phyloP scores from a whole-genome alignment of 2,329 filamentous ascomycete species.

The Claviceps quebecensis region DNA sequence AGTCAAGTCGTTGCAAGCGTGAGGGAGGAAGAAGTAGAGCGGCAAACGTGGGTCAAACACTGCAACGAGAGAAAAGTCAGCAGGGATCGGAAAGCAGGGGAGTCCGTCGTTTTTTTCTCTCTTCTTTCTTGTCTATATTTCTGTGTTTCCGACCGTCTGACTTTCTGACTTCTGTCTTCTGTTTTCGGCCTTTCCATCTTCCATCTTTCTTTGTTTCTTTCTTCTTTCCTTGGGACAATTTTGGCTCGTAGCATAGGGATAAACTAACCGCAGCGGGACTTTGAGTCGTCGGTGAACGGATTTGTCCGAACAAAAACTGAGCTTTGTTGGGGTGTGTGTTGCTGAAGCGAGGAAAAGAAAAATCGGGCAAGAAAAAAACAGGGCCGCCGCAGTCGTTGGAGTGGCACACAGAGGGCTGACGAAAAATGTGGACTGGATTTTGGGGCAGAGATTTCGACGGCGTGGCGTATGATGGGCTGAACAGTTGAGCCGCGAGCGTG shows the following conservation, averaged over 20 bases:
- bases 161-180: too few species aligned
- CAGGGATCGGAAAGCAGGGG: not conserved
- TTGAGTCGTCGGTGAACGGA: not conserved
- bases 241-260: not conserved
- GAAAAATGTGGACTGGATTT: conserved; percentile 7
- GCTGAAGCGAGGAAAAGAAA: not conserved
- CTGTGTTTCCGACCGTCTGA: too few species aligned
- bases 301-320: conserved; percentile 3
- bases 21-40: not conserved
- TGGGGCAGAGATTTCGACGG: conserved; percentile 8
- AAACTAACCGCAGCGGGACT: not conserved
- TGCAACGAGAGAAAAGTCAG: conserved; percentile 10
- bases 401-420: not conserved
- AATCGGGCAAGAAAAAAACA: conserved; percentile 6
- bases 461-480: not conserved
- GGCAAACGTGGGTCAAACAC: conserved; percentile 3
- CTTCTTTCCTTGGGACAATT: not conserved
- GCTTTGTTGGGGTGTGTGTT: conserved; percentile 3
- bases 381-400: conserved; percentile 6
- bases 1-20: not conserved
- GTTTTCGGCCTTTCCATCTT: too few species aligned
- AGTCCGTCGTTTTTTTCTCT: too few species aligned
- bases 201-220: not conserved
- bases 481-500: not conserved
- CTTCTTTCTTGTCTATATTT: too few species aligned